Base-by-base conservation (phyloP, 2,329 filamentous ascomycete genomes). In the Arthrinium phaeospermum region DNA sequence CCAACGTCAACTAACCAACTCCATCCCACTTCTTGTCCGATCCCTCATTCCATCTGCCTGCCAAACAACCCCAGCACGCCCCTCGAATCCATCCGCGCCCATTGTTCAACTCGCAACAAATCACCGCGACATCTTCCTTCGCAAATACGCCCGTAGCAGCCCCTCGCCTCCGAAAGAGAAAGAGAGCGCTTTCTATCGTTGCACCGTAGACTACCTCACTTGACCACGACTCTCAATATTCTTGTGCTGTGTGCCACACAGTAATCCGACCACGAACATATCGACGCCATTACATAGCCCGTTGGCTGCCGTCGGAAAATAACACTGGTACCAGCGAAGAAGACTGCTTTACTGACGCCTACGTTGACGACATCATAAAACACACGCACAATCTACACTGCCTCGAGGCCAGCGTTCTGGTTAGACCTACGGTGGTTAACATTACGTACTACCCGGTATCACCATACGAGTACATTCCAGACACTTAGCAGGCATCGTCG, bases 391-490 rank as follows among this genome's bases (percentile, higher is more conserved):
- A 64, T n/a, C 57, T 64, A 64, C 34, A 41, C 19, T 64, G 19
- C 57, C 57, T 41, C 57, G 10, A 64, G 57, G 10, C 57, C 57
- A 64, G 34, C 57, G 34, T 37, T 14, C 34, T 64, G 30, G 53
- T 61, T 61, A 16, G 67, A 68, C 4, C n/a, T 30, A 16, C 67
- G 67, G 57, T 41, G 30, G 57, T 64, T 64, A 19, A 5, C 57
- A 64, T 41, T 37, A 30, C 34, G 19, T 64, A 64, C 19, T 64
- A 64, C 57, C 57, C 22, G 57, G 41, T 10, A 64, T 16, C 41
- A 30, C 57, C 57, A 64, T 64, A 64, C 34, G 57, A 64, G 57
- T 64, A 64, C 57, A 64, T 64, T 64, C 22, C 57, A 34, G 57
- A 53, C 71, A 24, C 47, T 51, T 19, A 46, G 68, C 47, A 70